Percentiles rank a stretch among this genome's conserved stretches.
Conservation (phyloP, 306 rosid species). For the Cucumis cinereus region DNA sequence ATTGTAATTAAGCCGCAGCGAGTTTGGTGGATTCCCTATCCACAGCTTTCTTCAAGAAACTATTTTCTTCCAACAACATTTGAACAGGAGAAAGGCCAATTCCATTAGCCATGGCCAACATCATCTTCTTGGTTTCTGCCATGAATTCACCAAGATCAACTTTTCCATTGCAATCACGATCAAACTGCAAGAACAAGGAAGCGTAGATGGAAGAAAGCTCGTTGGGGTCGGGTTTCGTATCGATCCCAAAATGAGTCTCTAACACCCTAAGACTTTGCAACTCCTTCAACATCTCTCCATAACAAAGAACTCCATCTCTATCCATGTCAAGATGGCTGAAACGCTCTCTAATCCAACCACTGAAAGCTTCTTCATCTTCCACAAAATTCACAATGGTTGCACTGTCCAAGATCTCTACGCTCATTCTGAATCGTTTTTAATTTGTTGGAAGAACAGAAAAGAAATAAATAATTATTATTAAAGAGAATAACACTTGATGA, state of each 20-base stretch:
- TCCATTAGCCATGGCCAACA: conserved; percentile 76
- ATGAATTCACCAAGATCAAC: conserved; percentile 57
- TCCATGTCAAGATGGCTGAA: conserved; percentile 46
- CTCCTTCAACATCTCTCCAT: conserved; percentile 65
- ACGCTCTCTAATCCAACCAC: conserved; percentile 8
- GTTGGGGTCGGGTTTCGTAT: conserved; percentile 37
- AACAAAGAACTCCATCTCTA: conserved; percentile 48
- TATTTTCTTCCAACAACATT: conserved; percentile 52
- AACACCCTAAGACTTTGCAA: conserved; percentile 43
- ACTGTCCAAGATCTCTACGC: conserved; percentile 59
- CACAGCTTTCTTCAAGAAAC: conserved; percentile 57
- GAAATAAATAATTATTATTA: too few species aligned
- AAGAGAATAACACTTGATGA: not conserved
- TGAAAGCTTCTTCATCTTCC: conserved; percentile 63
- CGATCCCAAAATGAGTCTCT: conserved; percentile 58
- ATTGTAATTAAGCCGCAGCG: conserved; percentile 1
- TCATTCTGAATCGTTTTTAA: conserved; percentile 25
- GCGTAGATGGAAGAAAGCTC: conserved; percentile 46
- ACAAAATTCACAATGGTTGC: conserved; percentile 51
- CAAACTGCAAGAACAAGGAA: conserved; percentile 47
- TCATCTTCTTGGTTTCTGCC: conserved; percentile 51
- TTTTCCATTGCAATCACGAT: conserved; percentile 41
- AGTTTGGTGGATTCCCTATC: conserved; percentile 31
- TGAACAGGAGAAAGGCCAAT: conserved; percentile 61
- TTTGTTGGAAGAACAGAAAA: not conserved